phyloP scores from a whole-genome alignment of 208 protist genomes.

The Trypanosoma avium region DNA sequence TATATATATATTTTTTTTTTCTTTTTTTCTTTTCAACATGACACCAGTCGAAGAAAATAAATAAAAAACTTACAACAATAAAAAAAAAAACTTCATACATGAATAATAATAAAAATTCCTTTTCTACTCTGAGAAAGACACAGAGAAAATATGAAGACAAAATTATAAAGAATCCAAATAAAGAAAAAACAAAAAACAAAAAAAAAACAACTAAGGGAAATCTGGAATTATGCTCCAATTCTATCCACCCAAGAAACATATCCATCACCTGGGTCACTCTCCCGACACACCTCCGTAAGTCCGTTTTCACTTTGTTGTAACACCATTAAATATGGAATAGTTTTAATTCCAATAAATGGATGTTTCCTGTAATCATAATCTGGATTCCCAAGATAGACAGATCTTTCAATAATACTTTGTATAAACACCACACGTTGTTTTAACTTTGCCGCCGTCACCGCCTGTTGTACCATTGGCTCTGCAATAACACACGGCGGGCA shows the following conservation, averaged over 20 bases:
- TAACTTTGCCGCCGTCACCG: constrained; percentile 33
- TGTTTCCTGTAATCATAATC: constrained; percentile 63
- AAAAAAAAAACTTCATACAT: too few relatives aligned
- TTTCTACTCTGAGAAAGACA: too few relatives aligned
- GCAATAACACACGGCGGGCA: constrained; percentile 72
- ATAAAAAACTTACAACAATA: too few relatives aligned
- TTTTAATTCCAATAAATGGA: constrained; percentile 19
- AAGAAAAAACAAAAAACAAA: constrained; percentile 10
- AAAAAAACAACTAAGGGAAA: constrained; percentile 7
- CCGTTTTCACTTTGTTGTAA: constrained; percentile 8
- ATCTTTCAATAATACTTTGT: constrained; percentile 60
- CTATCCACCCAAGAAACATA: constrained; percentile 28
- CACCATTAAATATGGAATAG: constrained; percentile 29
- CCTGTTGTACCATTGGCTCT: constrained; percentile 43
- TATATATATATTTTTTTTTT: too few relatives aligned
- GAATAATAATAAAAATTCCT: too few relatives aligned
- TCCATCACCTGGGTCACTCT: constrained; percentile 19
- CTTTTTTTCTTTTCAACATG: too few relatives aligned
- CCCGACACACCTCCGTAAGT: constrained; percentile 7
- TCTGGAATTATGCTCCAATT: background rate
- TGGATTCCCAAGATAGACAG: constrained; percentile 64
- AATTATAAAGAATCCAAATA: background rate
- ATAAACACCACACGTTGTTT: constrained; percentile 53
- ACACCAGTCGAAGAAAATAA: too few relatives aligned
- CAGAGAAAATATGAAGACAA: too few relatives aligned